Base-by-base conservation (phyloP, 192 early-diverging fungal genomes). In the Coemansia sp. region DNA sequence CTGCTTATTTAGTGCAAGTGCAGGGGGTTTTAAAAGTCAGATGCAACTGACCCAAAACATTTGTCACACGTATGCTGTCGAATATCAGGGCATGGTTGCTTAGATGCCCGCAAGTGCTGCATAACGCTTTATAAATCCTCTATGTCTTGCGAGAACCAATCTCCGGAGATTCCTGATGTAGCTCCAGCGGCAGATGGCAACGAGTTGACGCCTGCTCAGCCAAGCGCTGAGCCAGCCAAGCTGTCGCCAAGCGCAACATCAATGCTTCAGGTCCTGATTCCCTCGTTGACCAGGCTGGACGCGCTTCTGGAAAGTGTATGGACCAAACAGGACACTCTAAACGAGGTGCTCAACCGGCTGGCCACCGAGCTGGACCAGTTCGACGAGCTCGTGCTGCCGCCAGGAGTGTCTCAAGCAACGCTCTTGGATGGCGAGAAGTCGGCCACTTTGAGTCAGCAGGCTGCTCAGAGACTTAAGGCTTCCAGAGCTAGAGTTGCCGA, bases 301-400 rank as follows among this genome's bases (percentile, higher is more conserved):
- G 32, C 20, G 0, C 48, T 64, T n/a, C 45, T 78, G 5, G 75
- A 78, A 20, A 53, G 64, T 1, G 75, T 78, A 16, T 71, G 69
- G 68, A 26, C 43, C 31, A 71, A 71, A 18, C 75, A 78, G 17
- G 69, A 71, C 18, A 37, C 40, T 8, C 53, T 78, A 5, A 78
- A 67, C 53, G 56, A 60, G 47, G 75, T 78, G 7, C 64, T 78
- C 5, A 66, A 71, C 16, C 42, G 75, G 37, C 57, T 78, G 36
- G 55, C 63, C 8, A 44, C 59, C 0, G 75, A 78, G 46, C 64
- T 78, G n/a, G 75, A 78, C 11, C 69, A 70, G 39, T 78, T 78
- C 26, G 68, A 71, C 50, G 75, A 78, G 10, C 51, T 78, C 1
- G 47, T 71, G 1, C 21, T 65, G 3, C 66, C 66, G 1, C 62